Evolutionary conservation across 116 monocot genomes (phyloP).

Genomic region (Iris pallida): DNA sequence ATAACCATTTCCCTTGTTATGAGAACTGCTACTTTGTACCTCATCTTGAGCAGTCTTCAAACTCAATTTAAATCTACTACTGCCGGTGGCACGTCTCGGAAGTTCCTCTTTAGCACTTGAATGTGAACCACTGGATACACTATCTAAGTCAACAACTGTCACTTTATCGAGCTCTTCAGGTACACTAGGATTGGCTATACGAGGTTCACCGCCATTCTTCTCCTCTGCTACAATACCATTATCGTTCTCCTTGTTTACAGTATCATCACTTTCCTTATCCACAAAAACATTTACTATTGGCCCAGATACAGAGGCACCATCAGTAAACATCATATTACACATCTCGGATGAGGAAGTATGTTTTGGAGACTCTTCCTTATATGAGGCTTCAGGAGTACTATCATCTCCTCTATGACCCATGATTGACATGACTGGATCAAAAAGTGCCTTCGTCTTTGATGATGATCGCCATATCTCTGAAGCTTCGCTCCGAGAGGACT

Average conservation of each 20-base stretch:
- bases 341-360: slow-evolving; percentile 21
- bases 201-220: slow-evolving; percentile 15
- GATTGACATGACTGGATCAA: slow-evolving; percentile 75
- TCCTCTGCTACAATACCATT: too few species aligned
- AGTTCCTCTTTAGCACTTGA: background rate
- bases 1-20: background rate
- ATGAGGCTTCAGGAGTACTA: slow-evolving; percentile 25
- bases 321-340: slow-evolving; percentile 13
- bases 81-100: background rate
- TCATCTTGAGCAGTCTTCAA: background rate
- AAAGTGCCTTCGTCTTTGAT: slow-evolving; percentile 60
- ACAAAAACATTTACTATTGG: slow-evolving; percentile 15
- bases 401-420: slow-evolving; percentile 67
- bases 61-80: background rate
- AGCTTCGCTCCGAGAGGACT: slow-evolving; percentile 39
- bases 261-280: slow-evolving; percentile 24
- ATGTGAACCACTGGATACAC: background rate
- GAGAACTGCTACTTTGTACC: background rate
- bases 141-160: slow-evolving; percentile 3
- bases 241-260: slow-evolving; percentile 19
- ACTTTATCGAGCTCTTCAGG: slow-evolving; percentile 18
- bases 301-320: slow-evolving; percentile 12
- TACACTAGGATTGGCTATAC: background rate
- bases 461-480: slow-evolving; percentile 72
- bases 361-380: slow-evolving; percentile 32